These are phyloP conservation scores for Xylaria venustula DNA, from an alignment of 495 filamentous ascomycete species.

Conservation along the genomic window DNA sequence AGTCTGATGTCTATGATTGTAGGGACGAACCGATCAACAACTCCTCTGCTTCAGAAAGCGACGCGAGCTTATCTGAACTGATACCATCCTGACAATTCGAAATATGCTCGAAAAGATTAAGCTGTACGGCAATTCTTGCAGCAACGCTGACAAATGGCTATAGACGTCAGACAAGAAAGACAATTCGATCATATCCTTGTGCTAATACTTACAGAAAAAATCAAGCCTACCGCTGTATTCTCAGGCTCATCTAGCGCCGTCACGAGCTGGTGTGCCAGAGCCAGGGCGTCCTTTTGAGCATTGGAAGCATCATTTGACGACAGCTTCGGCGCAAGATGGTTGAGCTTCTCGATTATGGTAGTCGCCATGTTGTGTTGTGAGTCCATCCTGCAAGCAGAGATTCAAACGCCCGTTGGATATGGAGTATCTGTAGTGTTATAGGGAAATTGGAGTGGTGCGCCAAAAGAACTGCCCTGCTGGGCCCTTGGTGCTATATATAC, in stretches of 20 bases:
- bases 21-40: constrained; percentile 21
- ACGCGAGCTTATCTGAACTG: constrained; percentile 16
- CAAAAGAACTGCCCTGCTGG: no score
- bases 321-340: not conserved
- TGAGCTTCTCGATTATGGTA: not conserved
- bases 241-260: constrained; percentile 20
- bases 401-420: no score
- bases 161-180: not conserved
- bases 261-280: constrained; percentile 14
- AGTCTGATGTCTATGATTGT: no score
- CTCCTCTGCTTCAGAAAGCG: constrained; percentile 20
- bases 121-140: constrained; percentile 17
- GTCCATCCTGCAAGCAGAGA: not conserved
- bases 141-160: constrained; percentile 16
- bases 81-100: not conserved
- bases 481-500: no score
- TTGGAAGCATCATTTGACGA: not conserved
- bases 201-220: constrained; percentile 14
- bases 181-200: not conserved
- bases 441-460: no score
- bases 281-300: constrained; percentile 16
- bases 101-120: constrained; percentile 21
- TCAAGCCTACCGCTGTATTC: constrained; percentile 16
- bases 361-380: not conserved
- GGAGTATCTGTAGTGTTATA: no score